Evolutionary conservation across 306 rosid species (phyloP), one percentile per base, ranked within the genome.

Genomic region (Hippophae tibetana): DNA sequence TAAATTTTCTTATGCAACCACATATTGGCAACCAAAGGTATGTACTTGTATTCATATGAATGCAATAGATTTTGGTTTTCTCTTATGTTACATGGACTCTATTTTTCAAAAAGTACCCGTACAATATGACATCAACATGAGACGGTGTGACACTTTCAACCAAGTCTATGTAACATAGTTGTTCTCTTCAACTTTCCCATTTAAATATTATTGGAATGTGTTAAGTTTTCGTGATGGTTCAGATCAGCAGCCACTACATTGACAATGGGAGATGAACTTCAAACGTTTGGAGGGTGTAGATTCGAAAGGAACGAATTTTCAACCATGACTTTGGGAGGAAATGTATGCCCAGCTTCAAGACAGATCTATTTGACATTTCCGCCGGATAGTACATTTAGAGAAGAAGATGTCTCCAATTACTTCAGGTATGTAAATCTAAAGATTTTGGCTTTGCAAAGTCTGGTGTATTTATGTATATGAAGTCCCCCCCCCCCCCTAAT

Each of bases 331-430:
- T 71, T 80, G 1, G 75, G 77, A 0, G 96, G 84, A 9, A 82
- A 78, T 46, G 62, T 66, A 51, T 82, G 85, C 74, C 83, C 94
- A 3, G 85, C 94, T 3, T 85, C 97, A 2, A 80, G 95, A 66
- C 97, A 90, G 78, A 90, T 90, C 64, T 90, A 90, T 67, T 67
- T 90, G 66, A 90, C 97, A 11, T 90, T 90, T 69, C 97, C 97
- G 42, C 95, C 97, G 3, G 97, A 90, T 62, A 90, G 97, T 74
- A 79, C 90, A n/a, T n/a, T n/a, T n/a, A n/a, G n/a, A n/a, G n/a
- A n/a, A n/a, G n/a, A n/a, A n/a, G n/a, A n/a, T n/a, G 97, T 90
- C 70, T 90, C 97, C 0, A 90, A 82, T 64, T 90, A 90, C 74
- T 90, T 90, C 69, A 87, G 95, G 97, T 90, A 76, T 63, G 60